These are phyloP conservation scores for Candida ovalis DNA, from an alignment of 805 yeast genomes.

Conservation along the genomic window DNA sequence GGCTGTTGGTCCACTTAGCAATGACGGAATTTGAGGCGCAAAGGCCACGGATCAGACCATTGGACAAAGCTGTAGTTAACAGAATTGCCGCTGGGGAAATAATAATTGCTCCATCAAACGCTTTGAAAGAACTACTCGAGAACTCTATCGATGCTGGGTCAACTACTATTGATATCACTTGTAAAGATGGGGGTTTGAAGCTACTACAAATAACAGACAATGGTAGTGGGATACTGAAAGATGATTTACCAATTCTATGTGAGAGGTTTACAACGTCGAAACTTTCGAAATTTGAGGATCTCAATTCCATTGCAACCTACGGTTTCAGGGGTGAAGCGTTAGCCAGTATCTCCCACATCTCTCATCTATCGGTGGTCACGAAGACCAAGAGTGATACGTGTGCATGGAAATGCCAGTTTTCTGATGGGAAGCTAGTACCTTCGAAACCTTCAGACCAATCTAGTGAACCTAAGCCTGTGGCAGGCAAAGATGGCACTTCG, in stretches of 20 bases:
- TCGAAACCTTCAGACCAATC: conserved; percentile 34
- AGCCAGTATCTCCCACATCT: conserved; percentile 88
- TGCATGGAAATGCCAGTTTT: conserved; percentile 70
- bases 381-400: conserved; percentile 56
- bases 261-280: conserved; percentile 93
- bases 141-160: conserved; percentile 87
- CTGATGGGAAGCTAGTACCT: conserved; percentile 58
- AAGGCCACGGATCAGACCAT: conserved; percentile 26
- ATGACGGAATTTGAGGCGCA: neutral
- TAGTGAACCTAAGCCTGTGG: conserved; percentile 62
- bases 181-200: conserved; percentile 91
- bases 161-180: conserved; percentile 67
- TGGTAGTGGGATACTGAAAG: conserved; percentile 74
- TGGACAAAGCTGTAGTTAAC: conserved; percentile 74
- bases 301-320: conserved; percentile 66
- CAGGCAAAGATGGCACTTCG: conserved; percentile 86
- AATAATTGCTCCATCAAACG: conserved; percentile 90
- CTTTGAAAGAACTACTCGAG: conserved; percentile 88
- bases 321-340: conserved; percentile 98
- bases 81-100: conserved; percentile 97
- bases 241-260: conserved; percentile 77
- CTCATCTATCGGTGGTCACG: conserved; percentile 77
- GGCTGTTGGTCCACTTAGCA: no score
- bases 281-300: conserved; percentile 67
- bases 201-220: conserved; percentile 84